These are phyloP conservation scores for Globisporangium iwayamae DNA, from an alignment of 352 stramenopile genomes.

Conservation along the genomic window DNA sequence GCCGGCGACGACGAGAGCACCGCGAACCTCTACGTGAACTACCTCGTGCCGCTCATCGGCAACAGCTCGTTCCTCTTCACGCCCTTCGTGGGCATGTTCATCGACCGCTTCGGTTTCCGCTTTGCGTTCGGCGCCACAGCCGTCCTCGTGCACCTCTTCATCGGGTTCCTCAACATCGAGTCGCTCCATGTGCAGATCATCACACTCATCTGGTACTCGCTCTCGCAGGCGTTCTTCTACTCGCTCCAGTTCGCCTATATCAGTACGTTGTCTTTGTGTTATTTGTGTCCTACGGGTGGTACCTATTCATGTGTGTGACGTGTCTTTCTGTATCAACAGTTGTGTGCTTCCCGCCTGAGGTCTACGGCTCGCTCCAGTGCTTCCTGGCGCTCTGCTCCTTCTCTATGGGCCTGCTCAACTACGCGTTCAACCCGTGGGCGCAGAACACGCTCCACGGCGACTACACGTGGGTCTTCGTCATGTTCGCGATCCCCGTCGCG, in stretches of 20 bases:
- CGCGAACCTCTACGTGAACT: slow-evolving; percentile 27
- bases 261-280: not conserved
- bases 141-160: slow-evolving; percentile 22
- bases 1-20: slow-evolving; percentile 10
- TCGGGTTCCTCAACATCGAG: slow-evolving; percentile 24
- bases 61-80: slow-evolving; percentile 31
- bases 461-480: slow-evolving; percentile 30
- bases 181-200: slow-evolving; percentile 24
- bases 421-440: slow-evolving; percentile 34
- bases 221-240: slow-evolving; percentile 27
- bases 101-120: slow-evolving; percentile 24
- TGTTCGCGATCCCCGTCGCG: slow-evolving; percentile 27
- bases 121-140: slow-evolving; percentile 19
- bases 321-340: slow-evolving; percentile 3
- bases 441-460: slow-evolving; percentile 29
- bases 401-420: slow-evolving; percentile 31
- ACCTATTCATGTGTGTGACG: not conserved
- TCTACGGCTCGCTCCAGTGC: slow-evolving; percentile 33
- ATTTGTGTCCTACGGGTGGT: slow-evolving; percentile 6
- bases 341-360: slow-evolving; percentile 28
- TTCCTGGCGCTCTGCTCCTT: slow-evolving; percentile 30
- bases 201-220: slow-evolving; percentile 25
- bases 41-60: slow-evolving; percentile 22
- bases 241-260: slow-evolving; percentile 34
- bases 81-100: slow-evolving; percentile 23